Evolutionary conservation across 768 basidiomycete genomes (phyloP), one percentile per base, ranked within the genome.

Genomic region (Boletales sp.): DNA sequence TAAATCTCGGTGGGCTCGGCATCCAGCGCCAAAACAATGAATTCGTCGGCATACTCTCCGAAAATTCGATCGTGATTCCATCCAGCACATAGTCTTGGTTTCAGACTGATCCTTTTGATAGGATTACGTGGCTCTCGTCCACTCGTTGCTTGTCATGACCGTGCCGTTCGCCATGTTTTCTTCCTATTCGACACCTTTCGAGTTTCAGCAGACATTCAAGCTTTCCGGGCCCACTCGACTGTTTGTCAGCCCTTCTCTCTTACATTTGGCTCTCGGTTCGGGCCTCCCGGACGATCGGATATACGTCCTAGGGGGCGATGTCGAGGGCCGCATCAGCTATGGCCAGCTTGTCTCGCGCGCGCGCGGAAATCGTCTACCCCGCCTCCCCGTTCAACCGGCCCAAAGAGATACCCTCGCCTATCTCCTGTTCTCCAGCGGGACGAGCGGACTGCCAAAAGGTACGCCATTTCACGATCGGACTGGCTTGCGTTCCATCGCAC

Each of bases 361-460:
- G 21, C 67, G 66, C 38, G 54, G 51, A 10, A 71, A 68, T 19
- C 65, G 68, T 0, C 57, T 77, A 1, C 73, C 78, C 9, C 61
- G 70, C 2, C 58, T 78, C 1, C 68, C 71, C 1, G 65, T 81
- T 27, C 73, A 71, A 39, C 70, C 73, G 0, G 84, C 78, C 0
- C 68, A 55, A 17, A 71, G 69, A 29, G 69, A 83, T 50, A 85
- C 82, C 0, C 66, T 87, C 3, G 87, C 84, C 1, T 87, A 89
- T 62, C 69, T 90, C 4, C 70, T 84, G 0, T 87, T 87, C 60
- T 90, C 87, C 0, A 89, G 87, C 57, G 87, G 87, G 19, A 90
- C 87, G 0, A 88, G 77, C 51, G 87, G 87, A 0, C 69, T 82
- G 5, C 86, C 87, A 0, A 89, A 90, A 77, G 86, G 86, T 81